Base-by-base conservation (phyloP, 2,329 filamentous ascomycete species). In the Truncatella angustata region DNA sequence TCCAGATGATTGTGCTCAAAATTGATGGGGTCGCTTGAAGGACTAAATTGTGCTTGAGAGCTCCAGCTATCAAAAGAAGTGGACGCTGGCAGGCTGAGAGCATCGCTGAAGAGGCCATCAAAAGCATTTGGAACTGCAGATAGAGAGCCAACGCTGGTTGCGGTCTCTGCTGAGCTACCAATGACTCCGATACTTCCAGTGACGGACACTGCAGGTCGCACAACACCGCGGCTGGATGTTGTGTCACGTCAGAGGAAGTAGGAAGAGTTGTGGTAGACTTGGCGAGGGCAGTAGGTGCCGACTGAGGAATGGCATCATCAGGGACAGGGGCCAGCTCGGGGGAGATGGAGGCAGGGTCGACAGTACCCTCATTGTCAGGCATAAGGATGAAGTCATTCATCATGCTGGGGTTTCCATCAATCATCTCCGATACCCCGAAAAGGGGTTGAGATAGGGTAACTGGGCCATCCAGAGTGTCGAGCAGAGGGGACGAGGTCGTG, bases 211-310 rank as follows among this genome's bases (percentile, higher is more conserved):
- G 94, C 94, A 96, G 94, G 94, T 96, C 94, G 72, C 88, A 97
- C 94, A 97, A 97, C 93, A 97, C 87, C 92, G 83, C 94, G 82
- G 94, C 94, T 97, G 94, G 92, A 96, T 95, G 92, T 97, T 97
- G 94, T 97, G 92, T 94, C 94, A 84, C 77, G 82, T 95, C 90
- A 85, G 89, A 81, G 76, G 87, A 82, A 76, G 73, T 65, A 61
- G 65, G 62, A 59, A 58, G 62, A 53, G 61, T 39, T 45, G 63
- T 47, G 56, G 66, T 39, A 42, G 62, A 56, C 50, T 61, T 55
- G 40, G 58, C 56, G 45, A 58, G 47, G 12, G 58, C 47, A 45
- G 58, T 57, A 30, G 60, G 55, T 37, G 56, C 57, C 30, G 63
- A 55, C 37, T 69, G 56, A 54, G 71, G 59, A 46, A 69, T 58